A percentile compares a stretch with the other conserved stretches of the same genome.
Conservation (phyloP, 371 early-diverging fungal genomes). For the Mucor velutinosus region DNA sequence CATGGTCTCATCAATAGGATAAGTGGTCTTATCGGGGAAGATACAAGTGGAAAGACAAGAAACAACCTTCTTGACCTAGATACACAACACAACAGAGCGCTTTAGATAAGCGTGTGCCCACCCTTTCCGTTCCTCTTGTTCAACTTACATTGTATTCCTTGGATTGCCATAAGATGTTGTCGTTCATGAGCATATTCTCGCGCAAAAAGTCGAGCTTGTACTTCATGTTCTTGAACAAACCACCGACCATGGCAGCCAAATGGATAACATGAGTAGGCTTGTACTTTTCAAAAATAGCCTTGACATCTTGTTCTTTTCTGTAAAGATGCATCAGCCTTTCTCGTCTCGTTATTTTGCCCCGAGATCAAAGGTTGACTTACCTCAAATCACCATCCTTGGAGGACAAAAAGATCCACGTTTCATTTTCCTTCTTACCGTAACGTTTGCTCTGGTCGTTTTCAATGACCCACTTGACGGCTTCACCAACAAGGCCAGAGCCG, state of each 20-base stretch:
- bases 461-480: slow-evolving; percentile 76
- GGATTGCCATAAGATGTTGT: slow-evolving; percentile 73
- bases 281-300: slow-evolving; percentile 76
- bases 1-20: slow-evolving; percentile 91
- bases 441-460: slow-evolving; percentile 59
- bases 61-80: slow-evolving; percentile 79
- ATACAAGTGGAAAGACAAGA: slow-evolving; percentile 89
- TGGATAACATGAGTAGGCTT: slow-evolving; percentile 85
- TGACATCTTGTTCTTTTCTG: slow-evolving; percentile 66
- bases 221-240: slow-evolving; percentile 87
- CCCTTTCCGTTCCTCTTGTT: background rate
- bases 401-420: slow-evolving; percentile 77
- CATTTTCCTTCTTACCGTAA: slow-evolving; percentile 67
- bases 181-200: slow-evolving; percentile 84
- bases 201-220: slow-evolving; percentile 80
- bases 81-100: background rate
- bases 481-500: slow-evolving; percentile 82
- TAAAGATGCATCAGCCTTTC: background rate
- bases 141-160: slow-evolving; percentile 63
- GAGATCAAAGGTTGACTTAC: slow-evolving; percentile 37
- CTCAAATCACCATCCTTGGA: slow-evolving; percentile 85
- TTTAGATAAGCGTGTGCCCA: background rate
- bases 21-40: slow-evolving; percentile 85
- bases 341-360: background rate
- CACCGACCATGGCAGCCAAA: slow-evolving; percentile 88